A percentile compares a stretch with the other conserved stretches of the same genome.
Conservation (phyloP, 192 early-diverging fungal genomes). For the Lunasporangiospora selenospora region DNA sequence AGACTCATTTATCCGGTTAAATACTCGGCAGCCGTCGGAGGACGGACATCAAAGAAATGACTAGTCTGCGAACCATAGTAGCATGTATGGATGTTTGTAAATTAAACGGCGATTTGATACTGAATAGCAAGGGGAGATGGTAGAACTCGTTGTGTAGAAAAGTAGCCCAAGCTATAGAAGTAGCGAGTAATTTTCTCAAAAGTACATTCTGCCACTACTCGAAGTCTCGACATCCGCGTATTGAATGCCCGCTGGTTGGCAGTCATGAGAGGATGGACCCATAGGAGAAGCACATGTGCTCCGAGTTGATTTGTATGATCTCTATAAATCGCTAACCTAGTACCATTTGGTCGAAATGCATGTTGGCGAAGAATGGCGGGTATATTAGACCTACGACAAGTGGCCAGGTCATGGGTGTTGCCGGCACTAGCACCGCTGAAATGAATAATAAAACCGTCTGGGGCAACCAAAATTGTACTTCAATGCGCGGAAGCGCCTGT, state of each 20-base stretch:
- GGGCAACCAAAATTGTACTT: constrained; percentile 2
- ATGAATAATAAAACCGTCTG: constrained; percentile 9
- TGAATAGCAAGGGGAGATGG: constrained; percentile 1
- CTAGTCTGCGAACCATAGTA: constrained; percentile 6
- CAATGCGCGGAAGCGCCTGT: background rate
- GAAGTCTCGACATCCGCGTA: background rate
- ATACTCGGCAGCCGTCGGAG: background rate
- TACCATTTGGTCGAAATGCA: background rate
- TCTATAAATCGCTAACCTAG: background rate
- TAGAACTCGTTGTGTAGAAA: background rate
- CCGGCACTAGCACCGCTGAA: background rate
- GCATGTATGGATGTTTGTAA: constrained; percentile 14
- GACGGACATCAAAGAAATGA: background rate
- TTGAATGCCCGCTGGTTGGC: background rate
- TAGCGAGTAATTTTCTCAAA: background rate
- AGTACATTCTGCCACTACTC: background rate
- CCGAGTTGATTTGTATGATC: background rate
- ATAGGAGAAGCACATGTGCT: background rate
- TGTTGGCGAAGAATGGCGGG: background rate
- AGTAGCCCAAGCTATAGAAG: background rate
- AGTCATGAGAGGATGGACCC: background rate
- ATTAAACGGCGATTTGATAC: constrained; percentile 2
- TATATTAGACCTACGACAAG: background rate
- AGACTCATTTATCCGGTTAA: background rate
- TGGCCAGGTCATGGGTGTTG: background rate